Base-by-base conservation (phyloP, 2,329 filamentous ascomycete genomes). In the Trichoderma guizhouense region DNA sequence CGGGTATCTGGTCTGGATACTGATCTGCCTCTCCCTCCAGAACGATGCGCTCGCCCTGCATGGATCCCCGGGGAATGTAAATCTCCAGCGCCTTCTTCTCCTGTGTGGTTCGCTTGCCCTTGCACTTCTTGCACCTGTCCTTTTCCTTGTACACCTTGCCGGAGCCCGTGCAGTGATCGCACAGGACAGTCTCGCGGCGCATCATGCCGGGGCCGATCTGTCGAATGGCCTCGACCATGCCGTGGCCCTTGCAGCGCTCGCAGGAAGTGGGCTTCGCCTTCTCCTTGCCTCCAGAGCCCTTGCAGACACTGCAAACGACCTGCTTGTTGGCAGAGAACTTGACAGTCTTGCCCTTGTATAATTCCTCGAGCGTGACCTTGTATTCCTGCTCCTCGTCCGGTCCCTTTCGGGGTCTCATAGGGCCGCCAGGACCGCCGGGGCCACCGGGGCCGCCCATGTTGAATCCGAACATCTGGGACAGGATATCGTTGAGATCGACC, bases 41-140 rank as follows among this genome's bases (percentile, higher is more conserved):
- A 11, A 95, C 89, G 77, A 99, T 98, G 75, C 90, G 90, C 79
- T 99, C 95, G 75, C 95, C 95, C 80, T 97, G 91, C 85, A 89
- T 89, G 51, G 92, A 92, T 61, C 95, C 95, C 67, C 93, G 90
- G 11, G 95, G 94, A 73, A 99, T 97, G 84, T 98, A 98, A 67
- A 99, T 91, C 83, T 99, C 96, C 73, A 99, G 86, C 4, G 95
- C 93, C 85, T 98, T 99, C 83, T 93, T 96, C 83, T 96, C 93
- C 78, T 94, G 92, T 58, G 90, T 90, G 15, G 93, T 94, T 74
- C 93, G 89, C 82, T 93, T 93, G 78, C 96, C 96, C 84, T 98
- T 98, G 89, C 96, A 99, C 86, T 96, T 98, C 87, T 97, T 97
- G 87, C 96, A 99, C 80, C 94, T 93, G 79, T 99, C 96, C 86